A percentile compares a stretch with the other conserved stretches of the same genome.
Evolutionary conservation across 2,329 filamentous ascomycete species (phyloP).

Genomic region (Botrytis sinoallii): DNA sequence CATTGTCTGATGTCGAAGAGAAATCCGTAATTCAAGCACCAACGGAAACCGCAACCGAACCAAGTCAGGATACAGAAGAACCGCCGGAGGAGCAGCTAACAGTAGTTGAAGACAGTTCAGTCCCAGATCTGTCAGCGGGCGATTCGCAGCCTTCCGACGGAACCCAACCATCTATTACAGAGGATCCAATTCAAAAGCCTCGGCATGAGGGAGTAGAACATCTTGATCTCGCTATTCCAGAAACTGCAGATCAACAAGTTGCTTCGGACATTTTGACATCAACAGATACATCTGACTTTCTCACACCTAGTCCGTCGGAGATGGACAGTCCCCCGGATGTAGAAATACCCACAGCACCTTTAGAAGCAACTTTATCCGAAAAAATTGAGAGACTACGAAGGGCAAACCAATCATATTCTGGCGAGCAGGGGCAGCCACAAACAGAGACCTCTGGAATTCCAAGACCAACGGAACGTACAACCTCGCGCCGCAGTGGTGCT

Average conservation of each 20-base stretch:
- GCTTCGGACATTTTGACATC: constrained; percentile 22
- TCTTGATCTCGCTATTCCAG: constrained; percentile 54
- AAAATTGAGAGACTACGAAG: constrained; percentile 35
- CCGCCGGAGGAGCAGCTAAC: constrained; percentile 61
- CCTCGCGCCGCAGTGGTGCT: constrained; percentile 29
- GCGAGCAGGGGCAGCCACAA: constrained; percentile 18
- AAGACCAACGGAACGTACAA: constrained; percentile 34
- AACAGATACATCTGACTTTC: constrained; percentile 17
- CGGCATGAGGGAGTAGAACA: constrained; percentile 54
- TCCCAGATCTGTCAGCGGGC: neutral
- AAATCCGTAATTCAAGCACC: constrained; percentile 39
- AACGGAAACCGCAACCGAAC: constrained; percentile 34
- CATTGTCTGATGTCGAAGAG: constrained; percentile 46
- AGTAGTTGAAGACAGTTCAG: constrained; percentile 55
- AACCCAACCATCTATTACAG: neutral
- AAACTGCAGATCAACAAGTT: constrained; percentile 19
- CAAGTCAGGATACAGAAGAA: constrained; percentile 63
- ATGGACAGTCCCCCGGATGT: neutral
- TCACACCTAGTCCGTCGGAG: constrained; percentile 17
- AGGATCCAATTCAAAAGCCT: neutral
- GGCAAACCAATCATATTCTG: constrained; percentile 23
- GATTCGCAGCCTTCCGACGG: neutral
- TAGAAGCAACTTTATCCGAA: constrained; percentile 33
- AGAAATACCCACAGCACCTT: constrained; percentile 18
- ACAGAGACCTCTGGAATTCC: constrained; percentile 36